These are phyloP conservation scores for Aspergillus sp. DNA, from an alignment of 2,329 filamentous ascomycete species.

Conservation along the genomic window DNA sequence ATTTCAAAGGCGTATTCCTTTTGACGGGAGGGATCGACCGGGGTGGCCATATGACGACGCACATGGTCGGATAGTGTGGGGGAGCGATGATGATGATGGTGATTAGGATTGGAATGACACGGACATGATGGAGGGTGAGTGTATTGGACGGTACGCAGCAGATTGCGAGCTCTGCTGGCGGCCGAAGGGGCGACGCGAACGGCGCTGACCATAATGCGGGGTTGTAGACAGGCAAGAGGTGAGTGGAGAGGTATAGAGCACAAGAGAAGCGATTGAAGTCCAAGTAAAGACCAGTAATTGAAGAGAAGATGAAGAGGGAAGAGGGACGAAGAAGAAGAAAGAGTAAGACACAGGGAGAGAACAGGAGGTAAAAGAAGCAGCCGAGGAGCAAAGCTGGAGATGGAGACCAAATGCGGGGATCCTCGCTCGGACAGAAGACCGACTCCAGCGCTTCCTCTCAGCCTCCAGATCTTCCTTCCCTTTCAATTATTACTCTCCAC, in stretches of 20 bases:
- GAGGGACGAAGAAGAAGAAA: not conserved
- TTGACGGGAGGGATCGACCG: conserved; percentile 68
- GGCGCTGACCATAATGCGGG: conserved; percentile 38
- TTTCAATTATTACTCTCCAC: not conserved
- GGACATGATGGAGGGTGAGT: conserved; percentile 85
- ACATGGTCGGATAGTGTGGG: conserved; percentile 56
- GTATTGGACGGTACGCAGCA: conserved; percentile 87
- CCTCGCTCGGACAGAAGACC: conserved; percentile 9
- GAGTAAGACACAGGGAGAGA: not conserved
- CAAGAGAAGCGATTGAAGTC: not conserved
- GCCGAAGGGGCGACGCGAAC: conserved; percentile 50
- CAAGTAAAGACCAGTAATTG: not conserved
- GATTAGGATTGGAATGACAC: conserved; percentile 84
- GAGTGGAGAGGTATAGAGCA: not conserved
- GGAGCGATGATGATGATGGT: conserved; percentile 73
- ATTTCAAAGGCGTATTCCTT: conserved; percentile 99
- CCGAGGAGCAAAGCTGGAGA: not conserved
- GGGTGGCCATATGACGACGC: conserved; percentile 70
- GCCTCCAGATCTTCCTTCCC: not conserved
- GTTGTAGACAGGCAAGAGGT: not conserved
- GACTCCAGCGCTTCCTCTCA: not conserved
- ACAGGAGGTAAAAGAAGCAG: conserved; percentile 6
- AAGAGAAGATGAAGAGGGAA: not conserved
- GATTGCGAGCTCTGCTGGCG: conserved; percentile 53
- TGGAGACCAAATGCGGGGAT: conserved; percentile 10